Evolutionary conservation across 2,329 filamentous ascomycete species (phyloP), one percentile per base, ranked within the genome.

Genomic region (Ophiosphaerella narmari): DNA sequence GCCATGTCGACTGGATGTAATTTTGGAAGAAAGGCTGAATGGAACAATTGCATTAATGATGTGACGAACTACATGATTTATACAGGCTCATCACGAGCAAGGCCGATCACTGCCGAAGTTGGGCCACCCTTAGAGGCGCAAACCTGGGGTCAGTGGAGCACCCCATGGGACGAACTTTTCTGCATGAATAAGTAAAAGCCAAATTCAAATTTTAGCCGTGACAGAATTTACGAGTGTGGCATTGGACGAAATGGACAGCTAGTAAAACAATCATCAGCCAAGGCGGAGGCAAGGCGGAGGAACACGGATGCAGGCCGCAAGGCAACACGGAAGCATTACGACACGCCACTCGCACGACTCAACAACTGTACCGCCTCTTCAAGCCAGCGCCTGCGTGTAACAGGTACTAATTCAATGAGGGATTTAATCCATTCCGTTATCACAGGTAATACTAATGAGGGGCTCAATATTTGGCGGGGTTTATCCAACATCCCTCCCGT

Each of bases 111-210:
- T 57, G 16, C 45, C 46, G 34, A 37, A 44, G 21, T 31, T 38
- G 50, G 56, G 48, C 33, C 36, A 29, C 12, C 34, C 37, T 43
- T 46, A 37, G 32, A 32, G 41, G 43, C 37, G 21, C 36, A 51
- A 50, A 45, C 48, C 46, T 54, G 52, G 58, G 58, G 56, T 60
- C 57, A 62, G 57, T 60, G 54, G 59, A 23, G 12, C 47, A 45
- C 49, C 47, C 49, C 45, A 13, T 34, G 16, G 31, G 14, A 5
- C 21, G 34, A 44, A 45, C 9, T 49, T 50, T 48, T 38, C 43
- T 39, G 49, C 39, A 38, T 36, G n/a, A 14, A 18, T 14, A 36
- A 14, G n/a, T 14, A 18, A 36, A 14, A 36, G 7, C 5, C 7
- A 16, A 34, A 36, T 36, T 36, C 4, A 16, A 14, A 9, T 16